These are phyloP conservation scores for Rosa rugosa DNA, from an alignment of 306 rosid species.

Conservation along the genomic window DNA sequence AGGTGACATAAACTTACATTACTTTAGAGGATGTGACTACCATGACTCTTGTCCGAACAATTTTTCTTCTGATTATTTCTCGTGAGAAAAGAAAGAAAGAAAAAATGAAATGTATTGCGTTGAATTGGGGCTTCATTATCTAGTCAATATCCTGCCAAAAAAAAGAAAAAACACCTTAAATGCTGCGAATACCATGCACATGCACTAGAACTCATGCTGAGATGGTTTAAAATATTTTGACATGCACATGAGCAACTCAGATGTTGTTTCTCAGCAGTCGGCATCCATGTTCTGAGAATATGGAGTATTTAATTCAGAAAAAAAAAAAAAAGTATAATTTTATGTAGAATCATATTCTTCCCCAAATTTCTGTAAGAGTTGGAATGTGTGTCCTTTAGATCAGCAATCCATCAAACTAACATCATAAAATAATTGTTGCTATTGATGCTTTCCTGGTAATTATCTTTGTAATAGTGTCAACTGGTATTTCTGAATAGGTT, in stretches of 20 bases:
- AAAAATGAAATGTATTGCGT: neutral
- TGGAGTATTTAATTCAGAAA: neutral
- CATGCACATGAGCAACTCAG: neutral
- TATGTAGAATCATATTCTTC: neutral
- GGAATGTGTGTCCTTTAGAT: neutral
- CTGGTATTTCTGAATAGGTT: slow-evolving; percentile 51
- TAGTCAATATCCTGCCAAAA: neutral
- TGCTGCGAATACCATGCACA: neutral
- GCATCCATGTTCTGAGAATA: neutral
- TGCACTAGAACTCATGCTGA: neutral
- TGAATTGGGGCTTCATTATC: neutral
- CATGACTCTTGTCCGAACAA: slow-evolving; percentile 3
- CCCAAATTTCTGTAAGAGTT: neutral
- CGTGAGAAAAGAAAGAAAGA: neutral
- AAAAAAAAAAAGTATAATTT: neutral
- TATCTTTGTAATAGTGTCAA: slow-evolving; percentile 10
- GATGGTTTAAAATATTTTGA: neutral
- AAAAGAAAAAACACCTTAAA: neutral
- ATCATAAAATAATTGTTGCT: neutral
- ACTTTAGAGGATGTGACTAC: slow-evolving; percentile 5
- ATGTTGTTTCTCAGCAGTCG: neutral
- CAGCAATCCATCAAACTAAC: neutral
- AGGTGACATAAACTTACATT: slow-evolving; percentile 48
- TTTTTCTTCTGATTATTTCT: neutral
- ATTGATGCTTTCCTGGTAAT: neutral